Evolutionary conservation across 257 asterid species (phyloP).

Genomic region (Nicotiana knightiana): DNA sequence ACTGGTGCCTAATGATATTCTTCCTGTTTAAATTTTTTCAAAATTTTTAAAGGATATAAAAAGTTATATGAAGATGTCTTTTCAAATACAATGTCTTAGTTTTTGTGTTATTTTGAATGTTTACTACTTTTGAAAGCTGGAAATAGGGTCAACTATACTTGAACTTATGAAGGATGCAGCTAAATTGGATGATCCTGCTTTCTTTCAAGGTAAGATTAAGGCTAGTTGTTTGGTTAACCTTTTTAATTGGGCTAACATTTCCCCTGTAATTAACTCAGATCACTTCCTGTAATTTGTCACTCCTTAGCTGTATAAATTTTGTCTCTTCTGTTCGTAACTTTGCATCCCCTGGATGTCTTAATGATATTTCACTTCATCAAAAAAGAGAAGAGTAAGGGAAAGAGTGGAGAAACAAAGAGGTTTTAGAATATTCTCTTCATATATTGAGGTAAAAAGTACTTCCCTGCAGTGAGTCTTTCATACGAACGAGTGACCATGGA

Average conservation of each 20-base stretch:
- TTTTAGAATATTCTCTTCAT: not conserved
- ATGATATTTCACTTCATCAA: not conserved
- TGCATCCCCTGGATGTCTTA: too few species aligned
- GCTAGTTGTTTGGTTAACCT: conserved; percentile 18
- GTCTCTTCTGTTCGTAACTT: too few species aligned
- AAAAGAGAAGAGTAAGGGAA: conserved; percentile 41
- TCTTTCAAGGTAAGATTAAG: conserved; percentile 32
- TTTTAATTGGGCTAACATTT: too few species aligned
- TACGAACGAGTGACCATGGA: conserved; percentile 53
- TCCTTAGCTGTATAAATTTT: too few species aligned
- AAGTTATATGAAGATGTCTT: not conserved
- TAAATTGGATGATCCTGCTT: conserved; percentile 16
- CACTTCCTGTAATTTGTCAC: too few species aligned
- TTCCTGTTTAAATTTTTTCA: not conserved
- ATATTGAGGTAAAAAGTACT: not conserved
- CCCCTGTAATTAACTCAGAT: too few species aligned
- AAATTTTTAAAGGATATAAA: not conserved
- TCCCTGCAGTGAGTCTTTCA: conserved; percentile 48
- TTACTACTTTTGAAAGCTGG: not conserved
- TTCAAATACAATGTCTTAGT: not conserved
- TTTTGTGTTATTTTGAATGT: not conserved
- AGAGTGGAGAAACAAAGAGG: not conserved
- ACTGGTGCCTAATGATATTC: not conserved
- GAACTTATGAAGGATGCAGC: not conserved
- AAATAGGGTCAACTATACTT: not conserved